A percentile compares a stretch with the other conserved stretches of the same genome.
Conservation (phyloP, 176 grass and related monocot genomes). For the Thalia dealbata region DNA sequence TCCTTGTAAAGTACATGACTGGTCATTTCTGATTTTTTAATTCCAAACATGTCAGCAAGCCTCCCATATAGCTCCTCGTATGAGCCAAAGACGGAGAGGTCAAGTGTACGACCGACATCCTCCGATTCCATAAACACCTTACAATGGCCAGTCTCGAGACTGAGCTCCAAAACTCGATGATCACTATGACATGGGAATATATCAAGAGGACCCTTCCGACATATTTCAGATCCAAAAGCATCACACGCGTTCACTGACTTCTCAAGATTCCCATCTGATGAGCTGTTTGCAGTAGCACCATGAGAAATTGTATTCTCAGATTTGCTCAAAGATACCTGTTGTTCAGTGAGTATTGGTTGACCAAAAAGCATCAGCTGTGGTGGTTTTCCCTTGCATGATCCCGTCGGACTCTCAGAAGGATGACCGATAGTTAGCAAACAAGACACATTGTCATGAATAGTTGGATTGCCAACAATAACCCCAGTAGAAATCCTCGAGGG, state of each 20-base stretch:
- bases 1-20: constrained; percentile 54
- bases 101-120: constrained; percentile 63
- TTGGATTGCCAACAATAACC: constrained; percentile 24
- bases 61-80: constrained; percentile 60
- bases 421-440: constrained; percentile 12
- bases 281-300: constrained; percentile 18
- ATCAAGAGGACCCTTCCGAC: constrained; percentile 39
- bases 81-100: constrained; percentile 50
- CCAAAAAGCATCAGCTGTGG: constrained; percentile 61
- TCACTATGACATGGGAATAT: constrained; percentile 12
- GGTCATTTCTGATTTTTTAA: constrained; percentile 40
- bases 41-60: constrained; percentile 54
- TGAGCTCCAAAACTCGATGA: constrained; percentile 6
- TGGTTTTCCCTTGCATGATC: constrained; percentile 25
- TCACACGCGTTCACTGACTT: constrained; percentile 46
- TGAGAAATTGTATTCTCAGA: constrained; percentile 9
- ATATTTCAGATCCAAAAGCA: constrained; percentile 51
- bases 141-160: constrained; percentile 45
- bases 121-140: constrained; percentile 82
- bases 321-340: constrained; percentile 36
- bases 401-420: constrained; percentile 30
- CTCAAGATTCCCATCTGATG: constrained; percentile 38
- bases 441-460: constrained; percentile 8
- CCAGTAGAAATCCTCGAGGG: constrained; percentile 29
- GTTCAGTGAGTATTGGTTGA: constrained; percentile 55